Evolutionary conservation across 2,329 filamentous ascomycete species (phyloP), one percentile per base, ranked within the genome.

Genomic region (Tolypocladium tropicale): DNA sequence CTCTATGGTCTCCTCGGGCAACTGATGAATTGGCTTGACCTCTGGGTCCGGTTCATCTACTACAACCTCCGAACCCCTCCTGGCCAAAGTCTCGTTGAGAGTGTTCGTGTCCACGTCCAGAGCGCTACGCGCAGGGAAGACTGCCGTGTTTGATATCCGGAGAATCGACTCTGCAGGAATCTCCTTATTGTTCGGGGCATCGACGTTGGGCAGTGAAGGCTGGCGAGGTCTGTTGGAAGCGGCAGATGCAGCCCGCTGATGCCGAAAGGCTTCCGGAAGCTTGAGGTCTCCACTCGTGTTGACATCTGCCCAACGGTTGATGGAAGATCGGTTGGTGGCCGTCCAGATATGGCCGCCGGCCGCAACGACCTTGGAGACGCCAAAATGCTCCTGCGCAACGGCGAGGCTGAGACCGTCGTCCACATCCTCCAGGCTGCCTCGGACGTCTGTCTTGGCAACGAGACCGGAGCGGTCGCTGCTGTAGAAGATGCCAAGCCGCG

Each of bases 371-470:
- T 85, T 86, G 66, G 74, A 84, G 7, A 93, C 85, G 3, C 87
- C 91, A 61, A 91, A 89, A 63, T 96, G 89, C 71, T 99, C 94
- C 68, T 96, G 90, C 53, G 90, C 89, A 6, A 96, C 78, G n/a
- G 93, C 93, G 16, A 97, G 79, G 16, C 90, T 96, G 9, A 96
- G 75, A 1, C 93, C 94, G 64, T 96, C 89, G 64, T 96, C 92
- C 71, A 93, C 80, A 60, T 78, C 72, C 23, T 75, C 75, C 12
- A 85, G 78, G 56, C 85, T 83, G 14, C 81, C 81, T 61, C 92
- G 82, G 30, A 93, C 87, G 68, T 99, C 94, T 1, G 93, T 97
- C 77, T 97, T 99, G 55, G 91, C 93, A n/a, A 99, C 86, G 59
- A 96, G 74, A 3, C 94, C 94, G 1, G 90, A 92, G 53, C 93